A percentile compares a stretch with the other conserved stretches of the same genome.
Evolutionary conservation across 2,329 filamentous ascomycete species (phyloP).

Genomic region (Claviceps paspali): DNA sequence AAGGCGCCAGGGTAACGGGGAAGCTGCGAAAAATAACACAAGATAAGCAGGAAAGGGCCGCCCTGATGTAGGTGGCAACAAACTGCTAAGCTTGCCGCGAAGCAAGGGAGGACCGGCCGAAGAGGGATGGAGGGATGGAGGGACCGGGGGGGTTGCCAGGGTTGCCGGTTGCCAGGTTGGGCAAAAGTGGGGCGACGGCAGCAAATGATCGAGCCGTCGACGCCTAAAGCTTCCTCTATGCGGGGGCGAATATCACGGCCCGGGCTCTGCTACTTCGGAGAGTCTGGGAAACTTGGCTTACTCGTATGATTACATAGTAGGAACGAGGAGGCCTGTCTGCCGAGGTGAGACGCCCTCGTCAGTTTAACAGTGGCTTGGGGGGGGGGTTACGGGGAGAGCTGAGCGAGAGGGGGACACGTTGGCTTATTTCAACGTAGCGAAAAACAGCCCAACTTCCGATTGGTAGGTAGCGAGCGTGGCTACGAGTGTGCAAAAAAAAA

Average conservation of each 20-base stretch:
- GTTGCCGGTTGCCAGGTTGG: neutral
- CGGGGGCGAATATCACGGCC: constrained; percentile 1
- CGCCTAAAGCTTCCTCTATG: neutral
- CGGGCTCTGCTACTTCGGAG: neutral
- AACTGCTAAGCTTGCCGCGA: neutral
- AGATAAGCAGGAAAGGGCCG: neutral
- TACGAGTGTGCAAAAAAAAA: neutral
- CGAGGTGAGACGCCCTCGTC: too few relatives aligned
- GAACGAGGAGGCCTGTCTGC: too few relatives aligned
- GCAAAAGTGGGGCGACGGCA: neutral
- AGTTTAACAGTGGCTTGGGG: too few relatives aligned
- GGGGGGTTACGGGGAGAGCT: too few relatives aligned
- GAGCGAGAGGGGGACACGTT: constrained; percentile 1
- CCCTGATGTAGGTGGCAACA: constrained; percentile 1
- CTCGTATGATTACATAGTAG: too few relatives aligned
- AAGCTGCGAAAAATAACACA: neutral
- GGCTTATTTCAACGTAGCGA: neutral
- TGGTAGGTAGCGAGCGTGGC: neutral
- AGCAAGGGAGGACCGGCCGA: too few relatives aligned
- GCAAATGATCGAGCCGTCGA: constrained; percentile 13
- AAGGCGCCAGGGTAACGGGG: neutral
- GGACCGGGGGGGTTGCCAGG: neutral
- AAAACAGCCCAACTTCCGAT: neutral
- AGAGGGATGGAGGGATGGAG: neutral
- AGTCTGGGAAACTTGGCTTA: neutral